These are phyloP conservation scores for Xerocomellus chrysenteron DNA, from an alignment of 768 basidiomycete genomes.

Conservation along the genomic window DNA sequence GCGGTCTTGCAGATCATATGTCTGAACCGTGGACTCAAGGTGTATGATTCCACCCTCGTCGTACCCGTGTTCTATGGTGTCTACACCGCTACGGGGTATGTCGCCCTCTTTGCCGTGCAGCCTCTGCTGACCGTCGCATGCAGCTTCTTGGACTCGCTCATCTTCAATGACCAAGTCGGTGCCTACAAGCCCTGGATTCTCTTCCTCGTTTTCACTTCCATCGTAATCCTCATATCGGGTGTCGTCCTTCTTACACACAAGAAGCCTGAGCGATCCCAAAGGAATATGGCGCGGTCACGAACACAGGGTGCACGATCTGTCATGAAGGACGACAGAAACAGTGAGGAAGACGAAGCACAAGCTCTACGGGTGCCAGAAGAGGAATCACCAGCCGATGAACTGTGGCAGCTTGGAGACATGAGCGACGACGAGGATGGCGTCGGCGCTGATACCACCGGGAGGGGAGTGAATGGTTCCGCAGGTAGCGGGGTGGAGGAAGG, in stretches of 20 bases:
- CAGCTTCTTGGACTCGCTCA: slow-evolving; percentile 62
- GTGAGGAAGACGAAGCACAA: slow-evolving; percentile 40
- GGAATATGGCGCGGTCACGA: slow-evolving; percentile 29
- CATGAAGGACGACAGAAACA: slow-evolving; percentile 12
- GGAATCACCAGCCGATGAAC: slow-evolving; percentile 33
- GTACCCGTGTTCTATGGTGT: slow-evolving; percentile 95
- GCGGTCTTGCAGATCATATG: slow-evolving; percentile 91
- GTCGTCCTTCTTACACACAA: slow-evolving; percentile 94
- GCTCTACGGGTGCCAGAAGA: slow-evolving; percentile 36
- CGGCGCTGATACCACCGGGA: slow-evolving; percentile 38
- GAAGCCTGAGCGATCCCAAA: slow-evolving; percentile 61
- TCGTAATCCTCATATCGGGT: slow-evolving; percentile 81
- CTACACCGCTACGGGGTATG: slow-evolving; percentile 80
- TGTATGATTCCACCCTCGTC: slow-evolving; percentile 88
- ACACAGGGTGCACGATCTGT: slow-evolving; percentile 25
- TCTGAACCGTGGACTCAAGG: slow-evolving; percentile 84
- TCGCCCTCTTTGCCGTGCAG: slow-evolving; percentile 1
- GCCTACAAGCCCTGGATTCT: slow-evolving; percentile 89
- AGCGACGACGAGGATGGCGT: slow-evolving; percentile 63
- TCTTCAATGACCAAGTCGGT: slow-evolving; percentile 84
- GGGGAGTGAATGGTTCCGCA: slow-evolving; percentile 16
- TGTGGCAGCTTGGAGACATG: slow-evolving; percentile 75
- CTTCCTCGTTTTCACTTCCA: slow-evolving; percentile 84
- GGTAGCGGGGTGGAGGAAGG: slow-evolving; percentile 36
- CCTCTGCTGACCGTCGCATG: slow-evolving; percentile 4